Conservation (phyloP, 2,329 filamentous ascomycete species). For the Fusarium illudens region DNA sequence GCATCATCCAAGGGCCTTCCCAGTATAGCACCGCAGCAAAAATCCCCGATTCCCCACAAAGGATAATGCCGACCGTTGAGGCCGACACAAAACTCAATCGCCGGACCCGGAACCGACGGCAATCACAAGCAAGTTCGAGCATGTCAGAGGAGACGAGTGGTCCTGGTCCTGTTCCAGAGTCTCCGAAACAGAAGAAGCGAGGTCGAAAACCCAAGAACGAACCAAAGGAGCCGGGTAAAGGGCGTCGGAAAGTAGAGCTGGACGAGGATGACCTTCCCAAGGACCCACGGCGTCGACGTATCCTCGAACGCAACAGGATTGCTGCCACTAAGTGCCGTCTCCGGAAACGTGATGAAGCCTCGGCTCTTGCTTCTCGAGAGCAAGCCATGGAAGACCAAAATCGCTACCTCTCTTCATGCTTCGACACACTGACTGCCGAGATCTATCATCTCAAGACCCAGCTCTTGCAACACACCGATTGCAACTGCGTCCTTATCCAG, state of each 20-base stretch:
- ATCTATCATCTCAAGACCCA: constrained; percentile 45
- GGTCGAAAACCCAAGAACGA: constrained; percentile 39
- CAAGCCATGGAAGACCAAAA: constrained; percentile 44
- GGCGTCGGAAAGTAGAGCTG: constrained; percentile 20
- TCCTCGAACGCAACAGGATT: constrained; percentile 46
- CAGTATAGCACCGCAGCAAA: constrained; percentile 21
- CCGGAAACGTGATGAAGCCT: constrained; percentile 44
- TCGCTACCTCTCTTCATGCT: constrained; percentile 41
- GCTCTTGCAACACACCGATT: constrained; percentile 44
- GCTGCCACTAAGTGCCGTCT: constrained; percentile 46
- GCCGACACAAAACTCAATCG: constrained; percentile 19
- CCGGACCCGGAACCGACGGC: constrained; percentile 13
- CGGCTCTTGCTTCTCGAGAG: constrained; percentile 41
- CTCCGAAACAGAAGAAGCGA: constrained; percentile 37
- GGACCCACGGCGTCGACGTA: constrained; percentile 38
- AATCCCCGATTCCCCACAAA: constrained; percentile 1
- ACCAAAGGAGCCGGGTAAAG: constrained; percentile 16
- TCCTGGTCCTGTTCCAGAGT: not conserved
- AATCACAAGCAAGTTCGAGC: constrained; percentile 20
- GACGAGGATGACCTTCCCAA: constrained; percentile 37
- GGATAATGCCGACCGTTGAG: constrained; percentile 18
- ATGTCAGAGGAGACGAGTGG: constrained; percentile 10
- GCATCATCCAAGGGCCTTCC: constrained; percentile 24
- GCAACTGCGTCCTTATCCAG: constrained; percentile 44
- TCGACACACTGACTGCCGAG: constrained; percentile 41